phyloP scores from a whole-genome alignment of 2,329 filamentous ascomycete species.

The Cladosporium cucumerinum region DNA sequence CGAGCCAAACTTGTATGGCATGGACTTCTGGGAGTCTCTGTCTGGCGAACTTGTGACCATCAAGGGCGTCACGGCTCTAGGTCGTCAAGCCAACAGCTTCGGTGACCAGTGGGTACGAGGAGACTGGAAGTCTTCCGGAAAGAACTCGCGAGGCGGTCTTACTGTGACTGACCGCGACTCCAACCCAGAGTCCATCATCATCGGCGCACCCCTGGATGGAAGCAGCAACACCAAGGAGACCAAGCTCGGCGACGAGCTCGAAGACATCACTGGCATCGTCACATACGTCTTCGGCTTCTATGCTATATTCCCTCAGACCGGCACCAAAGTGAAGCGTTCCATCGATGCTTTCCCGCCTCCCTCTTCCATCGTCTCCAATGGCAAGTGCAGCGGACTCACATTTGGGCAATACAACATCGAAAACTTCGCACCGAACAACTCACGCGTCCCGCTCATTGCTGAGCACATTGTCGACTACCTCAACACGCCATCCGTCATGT shows the following conservation, averaged over 20 bases:
- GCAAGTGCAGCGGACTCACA: constrained; percentile 60
- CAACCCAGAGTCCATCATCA: constrained; percentile 66
- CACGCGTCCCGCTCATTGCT: constrained; percentile 58
- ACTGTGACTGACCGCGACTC: constrained; percentile 62
- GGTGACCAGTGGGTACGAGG: constrained; percentile 56
- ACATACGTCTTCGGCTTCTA: constrained; percentile 67
- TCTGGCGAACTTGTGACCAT: constrained; percentile 66
- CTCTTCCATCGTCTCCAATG: constrained; percentile 53
- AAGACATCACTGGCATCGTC: constrained; percentile 67
- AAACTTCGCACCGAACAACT: constrained; percentile 58
- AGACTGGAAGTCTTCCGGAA: constrained; percentile 60
- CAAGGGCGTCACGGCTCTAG: constrained; percentile 28
- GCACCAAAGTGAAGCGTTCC: constrained; percentile 48
- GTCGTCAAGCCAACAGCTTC: constrained; percentile 51
- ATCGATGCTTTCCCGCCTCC: constrained; percentile 42
- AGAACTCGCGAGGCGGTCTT: constrained; percentile 61
- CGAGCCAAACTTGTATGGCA: constrained; percentile 59
- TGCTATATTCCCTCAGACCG: constrained; percentile 62
- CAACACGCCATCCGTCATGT: constrained; percentile 61
- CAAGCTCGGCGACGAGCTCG: constrained; percentile 63
- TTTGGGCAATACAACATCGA: constrained; percentile 49
- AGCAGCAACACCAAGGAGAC: constrained; percentile 56
- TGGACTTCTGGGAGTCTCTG: constrained; percentile 73
- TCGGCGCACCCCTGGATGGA: constrained; percentile 64
- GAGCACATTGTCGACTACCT: constrained; percentile 63